A percentile compares a stretch with the other conserved stretches of the same genome.
phyloP scores from a whole-genome alignment of 306 rosid species.

The Lithocarpus polystachyus region DNA sequence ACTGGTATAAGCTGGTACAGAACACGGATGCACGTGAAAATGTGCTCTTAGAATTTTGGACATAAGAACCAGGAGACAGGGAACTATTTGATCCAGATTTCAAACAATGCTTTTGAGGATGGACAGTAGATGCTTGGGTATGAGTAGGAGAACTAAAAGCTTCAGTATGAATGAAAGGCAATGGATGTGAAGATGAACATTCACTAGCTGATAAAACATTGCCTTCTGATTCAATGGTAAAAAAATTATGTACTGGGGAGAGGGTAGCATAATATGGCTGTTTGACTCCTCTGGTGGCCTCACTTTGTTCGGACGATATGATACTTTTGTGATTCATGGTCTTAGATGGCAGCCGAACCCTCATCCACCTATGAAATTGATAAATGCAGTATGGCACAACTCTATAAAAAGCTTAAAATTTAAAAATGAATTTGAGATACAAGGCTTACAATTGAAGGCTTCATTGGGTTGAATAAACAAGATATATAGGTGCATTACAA shows the following conservation, averaged over 20 bases:
- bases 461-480: neutral
- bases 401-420: neutral
- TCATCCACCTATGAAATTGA: constrained; percentile 6
- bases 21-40: constrained; percentile 43
- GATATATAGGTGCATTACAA: neutral
- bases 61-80: constrained; percentile 18
- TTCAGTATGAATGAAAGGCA: constrained; percentile 34
- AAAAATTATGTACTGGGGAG: constrained; percentile 20
- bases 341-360: constrained; percentile 19
- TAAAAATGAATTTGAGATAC: neutral
- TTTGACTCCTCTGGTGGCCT: constrained; percentile 17
- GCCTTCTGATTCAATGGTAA: constrained; percentile 28
- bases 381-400: neutral
- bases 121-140: constrained; percentile 7
- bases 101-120: constrained; percentile 17
- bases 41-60: constrained; percentile 13
- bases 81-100: constrained; percentile 2
- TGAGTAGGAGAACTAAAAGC: constrained; percentile 10
- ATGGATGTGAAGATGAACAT: constrained; percentile 18
- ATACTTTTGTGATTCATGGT: constrained; percentile 23
- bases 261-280: constrained; percentile 20
- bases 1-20: constrained; percentile 46
- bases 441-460: constrained; percentile 1
- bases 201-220: constrained; percentile 15
- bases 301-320: constrained; percentile 14